Evolutionary conservation across 2,329 filamentous ascomycete species (phyloP), one percentile per base, ranked within the genome.

Genomic region (Helminthosporium solani): DNA sequence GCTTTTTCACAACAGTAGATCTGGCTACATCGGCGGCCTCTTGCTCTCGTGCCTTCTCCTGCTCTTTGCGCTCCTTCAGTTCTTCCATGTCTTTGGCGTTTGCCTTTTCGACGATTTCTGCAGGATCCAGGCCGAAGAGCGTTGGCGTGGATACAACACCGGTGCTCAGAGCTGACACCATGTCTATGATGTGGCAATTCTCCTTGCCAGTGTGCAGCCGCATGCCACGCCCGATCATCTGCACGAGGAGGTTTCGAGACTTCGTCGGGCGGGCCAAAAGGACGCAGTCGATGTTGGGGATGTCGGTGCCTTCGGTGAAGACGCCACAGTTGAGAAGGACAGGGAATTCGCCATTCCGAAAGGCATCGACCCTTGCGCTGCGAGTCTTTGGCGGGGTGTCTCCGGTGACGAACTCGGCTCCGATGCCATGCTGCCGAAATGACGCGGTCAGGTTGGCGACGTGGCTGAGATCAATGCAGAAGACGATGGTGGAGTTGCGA

Each of bases 201-300:
- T 84, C 74, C 70, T 99, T 99, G 11, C 81, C 87, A 1, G 84
- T 77, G 65, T 89, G 80, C 31, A 96, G 73, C 33, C 94, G 83
- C 83, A 99, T 88, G 3, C 94, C 94, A 59, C 94, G 82, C 0
- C 94, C 94, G 51, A 99, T 96, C 94, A 99, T 99, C 70, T 99
- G 94, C 1, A 97, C 84, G 1, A 99, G 81, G 2, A 99, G 75
- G 58, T 96, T 97, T n/a, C 88, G 84, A 14, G 94, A 97, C 57
- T 86, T 85, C 1, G 94, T 99, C 0, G 94, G 94, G 19, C 94
- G 78, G 3, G 87, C 90, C 7, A 99, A 78, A 7, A 99, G 66
- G 19, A 99, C 82, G 64, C 94, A 97, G 73, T 99, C 94, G 55
- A 99, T 88, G 66, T 95, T 96, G 5, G 95, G 94, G 25, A 99